A percentile compares a stretch with the other conserved stretches of the same genome.
These are phyloP conservation scores for Eucommia ulmoides DNA, from an alignment of 257 asterid species.

Conservation along the genomic window DNA sequence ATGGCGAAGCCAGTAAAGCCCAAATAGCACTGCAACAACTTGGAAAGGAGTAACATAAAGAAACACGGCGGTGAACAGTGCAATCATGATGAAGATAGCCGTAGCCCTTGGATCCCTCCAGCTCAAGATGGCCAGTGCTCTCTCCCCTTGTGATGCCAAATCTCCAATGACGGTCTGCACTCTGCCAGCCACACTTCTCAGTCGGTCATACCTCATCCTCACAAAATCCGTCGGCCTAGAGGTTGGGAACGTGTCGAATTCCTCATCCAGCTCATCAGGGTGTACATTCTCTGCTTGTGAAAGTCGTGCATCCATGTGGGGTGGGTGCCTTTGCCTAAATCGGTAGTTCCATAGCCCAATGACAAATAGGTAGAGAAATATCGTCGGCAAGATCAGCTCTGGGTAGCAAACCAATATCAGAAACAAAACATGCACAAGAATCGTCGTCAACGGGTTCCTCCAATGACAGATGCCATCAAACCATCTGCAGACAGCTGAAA, in stretches of 20 bases:
- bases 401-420: slow-evolving; percentile 35
- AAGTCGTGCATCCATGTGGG: slow-evolving; percentile 41
- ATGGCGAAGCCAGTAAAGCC: slow-evolving; percentile 33
- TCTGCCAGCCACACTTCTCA: slow-evolving; percentile 41
- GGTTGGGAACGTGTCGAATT: slow-evolving; percentile 44
- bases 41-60: slow-evolving; percentile 42
- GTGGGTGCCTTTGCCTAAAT: slow-evolving; percentile 49
- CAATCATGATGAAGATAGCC: slow-evolving; percentile 29
- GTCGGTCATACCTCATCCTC: slow-evolving; percentile 39
- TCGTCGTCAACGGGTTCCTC: slow-evolving; percentile 42
- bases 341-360: slow-evolving; percentile 42
- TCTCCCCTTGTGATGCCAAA: slow-evolving; percentile 45
- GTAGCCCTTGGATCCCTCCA: slow-evolving; percentile 55
- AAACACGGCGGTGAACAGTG: slow-evolving; percentile 26
- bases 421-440: slow-evolving; percentile 33
- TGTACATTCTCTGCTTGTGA: slow-evolving; percentile 34
- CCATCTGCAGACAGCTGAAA: slow-evolving; percentile 42
- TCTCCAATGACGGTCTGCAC: slow-evolving; percentile 42
- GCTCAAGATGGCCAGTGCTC: slow-evolving; percentile 37
- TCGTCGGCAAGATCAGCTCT: slow-evolving; percentile 38
- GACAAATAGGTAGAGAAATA: slow-evolving; percentile 37
- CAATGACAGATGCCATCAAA: slow-evolving; percentile 42
- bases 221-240: slow-evolving; percentile 34
- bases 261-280: slow-evolving; percentile 32
- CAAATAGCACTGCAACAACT: slow-evolving; percentile 23